Conservation (phyloP, 768 basidiomycete species). For the Mycena kentingensis region DNA sequence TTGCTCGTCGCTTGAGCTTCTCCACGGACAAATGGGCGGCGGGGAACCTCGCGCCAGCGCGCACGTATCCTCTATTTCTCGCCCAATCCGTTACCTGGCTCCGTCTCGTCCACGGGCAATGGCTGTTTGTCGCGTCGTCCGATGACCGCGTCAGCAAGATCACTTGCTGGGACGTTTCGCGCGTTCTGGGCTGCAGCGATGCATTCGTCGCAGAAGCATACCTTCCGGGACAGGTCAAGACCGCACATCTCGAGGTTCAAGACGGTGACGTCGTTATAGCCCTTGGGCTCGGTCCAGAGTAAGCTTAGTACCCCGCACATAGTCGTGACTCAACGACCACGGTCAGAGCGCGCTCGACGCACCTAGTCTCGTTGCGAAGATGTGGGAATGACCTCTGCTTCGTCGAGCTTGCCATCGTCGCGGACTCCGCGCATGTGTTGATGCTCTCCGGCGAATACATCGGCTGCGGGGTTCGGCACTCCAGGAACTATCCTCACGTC, state of each 20-base stretch:
- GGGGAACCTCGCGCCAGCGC: too few relatives aligned
- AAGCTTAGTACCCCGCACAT: neutral
- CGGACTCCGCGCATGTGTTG: neutral
- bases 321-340: neutral
- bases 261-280: neutral
- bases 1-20: neutral
- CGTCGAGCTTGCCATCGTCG: neutral
- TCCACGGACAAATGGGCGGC: neutral
- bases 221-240: neutral
- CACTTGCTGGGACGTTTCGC: neutral
- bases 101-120: neutral
- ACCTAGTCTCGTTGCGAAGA: neutral
- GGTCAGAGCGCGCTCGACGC: neutral
- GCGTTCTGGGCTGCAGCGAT: neutral
- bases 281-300: neutral
- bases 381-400: neutral
- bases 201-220: neutral
- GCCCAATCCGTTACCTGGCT: neutral
- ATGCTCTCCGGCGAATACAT: neutral
- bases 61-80: neutral
- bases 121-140: neutral
- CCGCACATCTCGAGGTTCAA: neutral
- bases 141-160: neutral
- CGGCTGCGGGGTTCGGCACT: neutral
- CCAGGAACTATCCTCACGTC: neutral